phyloP scores from a whole-genome alignment of 2,329 filamentous ascomycete genomes.

The Clonostachys chloroleuca region DNA sequence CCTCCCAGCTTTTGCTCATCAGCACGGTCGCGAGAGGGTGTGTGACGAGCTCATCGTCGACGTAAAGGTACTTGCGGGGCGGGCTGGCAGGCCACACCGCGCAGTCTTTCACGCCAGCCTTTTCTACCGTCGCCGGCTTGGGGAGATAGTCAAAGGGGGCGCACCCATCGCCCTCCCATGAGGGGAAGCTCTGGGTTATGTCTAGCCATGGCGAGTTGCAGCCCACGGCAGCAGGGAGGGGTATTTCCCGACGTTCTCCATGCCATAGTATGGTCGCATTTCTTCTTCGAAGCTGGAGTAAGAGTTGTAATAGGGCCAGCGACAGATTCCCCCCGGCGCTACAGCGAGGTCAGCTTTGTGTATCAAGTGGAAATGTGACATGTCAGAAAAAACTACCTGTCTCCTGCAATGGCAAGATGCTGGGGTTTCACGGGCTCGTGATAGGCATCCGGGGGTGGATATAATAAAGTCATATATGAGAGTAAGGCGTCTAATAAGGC shows the following conservation, averaged over 20 bases:
- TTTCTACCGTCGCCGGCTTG: conserved; percentile 33
- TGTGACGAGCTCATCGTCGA: conserved; percentile 44
- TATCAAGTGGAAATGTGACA: neutral
- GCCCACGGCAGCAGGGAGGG: conserved; percentile 62
- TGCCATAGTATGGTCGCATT: conserved; percentile 52
- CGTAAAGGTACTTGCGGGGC: conserved; percentile 49
- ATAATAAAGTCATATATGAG: conserved; percentile 68
- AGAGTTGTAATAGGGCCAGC: conserved; percentile 61
- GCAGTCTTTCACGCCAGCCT: conserved; percentile 33
- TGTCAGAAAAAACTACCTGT: conserved; percentile 40
- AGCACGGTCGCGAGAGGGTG: conserved; percentile 69
- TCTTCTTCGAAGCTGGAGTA: conserved; percentile 57
- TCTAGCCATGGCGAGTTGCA: conserved; percentile 69
- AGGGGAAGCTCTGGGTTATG: conserved; percentile 49
- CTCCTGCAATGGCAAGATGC: conserved; percentile 68
- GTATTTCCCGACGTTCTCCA: conserved; percentile 51
- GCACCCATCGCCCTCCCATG: conserved; percentile 14
- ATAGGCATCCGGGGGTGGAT: conserved; percentile 63
- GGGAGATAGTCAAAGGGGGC: conserved; percentile 37
- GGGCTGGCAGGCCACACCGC: conserved; percentile 52
- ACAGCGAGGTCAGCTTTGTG: neutral
- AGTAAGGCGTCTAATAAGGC: conserved; percentile 69
- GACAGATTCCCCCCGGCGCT: conserved; percentile 71
- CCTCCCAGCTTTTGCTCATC: conserved; percentile 53
- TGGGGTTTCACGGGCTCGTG: conserved; percentile 61